Evolutionary conservation across 2,329 filamentous ascomycete species (phyloP).

Genomic region (Madurella mycetomatis): DNA sequence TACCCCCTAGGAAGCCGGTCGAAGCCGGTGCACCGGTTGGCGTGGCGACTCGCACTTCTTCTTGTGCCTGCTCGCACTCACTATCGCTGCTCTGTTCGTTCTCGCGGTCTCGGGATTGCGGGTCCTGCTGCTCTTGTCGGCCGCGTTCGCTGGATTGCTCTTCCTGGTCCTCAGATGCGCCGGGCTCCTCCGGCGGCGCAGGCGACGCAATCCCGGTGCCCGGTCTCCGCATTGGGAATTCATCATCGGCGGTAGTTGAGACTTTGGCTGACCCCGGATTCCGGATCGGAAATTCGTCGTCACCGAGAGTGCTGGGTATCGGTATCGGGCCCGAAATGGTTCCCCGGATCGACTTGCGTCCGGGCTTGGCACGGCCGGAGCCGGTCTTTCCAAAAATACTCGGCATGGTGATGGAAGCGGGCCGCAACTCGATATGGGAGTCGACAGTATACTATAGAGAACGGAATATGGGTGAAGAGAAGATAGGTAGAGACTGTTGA

Average conservation of each 20-base stretch:
- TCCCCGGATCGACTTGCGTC: constrained; percentile 49
- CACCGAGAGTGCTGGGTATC: constrained; percentile 44
- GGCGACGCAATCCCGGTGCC: constrained; percentile 34
- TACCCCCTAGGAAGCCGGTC: constrained; percentile 12
- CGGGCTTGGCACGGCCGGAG: constrained; percentile 39
- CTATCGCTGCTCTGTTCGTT: not conserved
- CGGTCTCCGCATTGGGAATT: constrained; percentile 26
- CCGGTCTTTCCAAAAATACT: constrained; percentile 43
- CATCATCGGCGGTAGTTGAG: constrained; percentile 32
- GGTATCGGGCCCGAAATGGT: constrained; percentile 60
- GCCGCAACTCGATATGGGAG: constrained; percentile 1
- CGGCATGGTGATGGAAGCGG: constrained; percentile 33
- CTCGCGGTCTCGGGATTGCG: constrained; percentile 2
- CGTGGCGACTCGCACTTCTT: not conserved
- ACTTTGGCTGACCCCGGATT: constrained; percentile 38
- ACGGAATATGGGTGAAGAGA: constrained; percentile 6
- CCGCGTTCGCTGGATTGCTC: not conserved
- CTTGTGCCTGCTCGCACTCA: constrained; percentile 4
- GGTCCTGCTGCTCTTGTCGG: constrained; percentile 4
- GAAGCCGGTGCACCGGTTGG: not conserved
- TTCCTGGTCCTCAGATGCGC: constrained; percentile 9
- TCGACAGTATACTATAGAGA: constrained; percentile 17
- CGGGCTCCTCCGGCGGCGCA: constrained; percentile 23
- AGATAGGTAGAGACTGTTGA: constrained; percentile 15
- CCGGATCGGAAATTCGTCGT: constrained; percentile 52